These are phyloP conservation scores for Graphilbum fragrans DNA, from an alignment of 2,329 filamentous ascomycete species.

Conservation along the genomic window DNA sequence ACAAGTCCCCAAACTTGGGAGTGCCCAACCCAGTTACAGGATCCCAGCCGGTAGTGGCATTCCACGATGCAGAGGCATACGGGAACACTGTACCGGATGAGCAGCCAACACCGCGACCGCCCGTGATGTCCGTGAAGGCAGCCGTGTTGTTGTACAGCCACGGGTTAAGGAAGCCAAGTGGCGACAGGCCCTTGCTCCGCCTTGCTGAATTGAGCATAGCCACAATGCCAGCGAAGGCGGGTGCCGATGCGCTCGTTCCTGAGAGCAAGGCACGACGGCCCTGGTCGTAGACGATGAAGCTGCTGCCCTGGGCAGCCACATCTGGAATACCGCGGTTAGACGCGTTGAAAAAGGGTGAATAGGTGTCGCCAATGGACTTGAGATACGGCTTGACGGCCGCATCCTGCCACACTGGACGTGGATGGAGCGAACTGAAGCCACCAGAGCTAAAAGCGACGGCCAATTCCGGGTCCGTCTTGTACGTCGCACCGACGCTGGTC, in stretches of 20 bases:
- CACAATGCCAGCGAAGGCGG: constrained; percentile 28
- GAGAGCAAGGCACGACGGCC: constrained; percentile 7
- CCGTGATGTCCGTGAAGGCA: constrained; percentile 16
- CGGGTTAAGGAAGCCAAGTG: constrained; percentile 32
- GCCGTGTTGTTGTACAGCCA: constrained; percentile 20
- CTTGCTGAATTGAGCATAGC: constrained; percentile 30
- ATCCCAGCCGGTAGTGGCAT: constrained; percentile 21
- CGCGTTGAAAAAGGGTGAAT: constrained; percentile 30
- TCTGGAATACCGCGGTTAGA: constrained; percentile 33
- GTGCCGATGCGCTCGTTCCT: constrained; percentile 24
- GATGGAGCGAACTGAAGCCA: constrained; percentile 35
- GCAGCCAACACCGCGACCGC: constrained; percentile 15
- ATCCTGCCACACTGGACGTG: constrained; percentile 27
- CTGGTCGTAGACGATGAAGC: constrained; percentile 16
- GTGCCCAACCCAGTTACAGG: constrained; percentile 19
- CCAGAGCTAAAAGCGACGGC: constrained; percentile 22
- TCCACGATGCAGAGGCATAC: constrained; percentile 11
- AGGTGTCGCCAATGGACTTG: constrained; percentile 24
- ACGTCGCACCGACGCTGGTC: constrained; percentile 45
- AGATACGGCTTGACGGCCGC: constrained; percentile 24
- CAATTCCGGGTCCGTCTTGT: constrained; percentile 17
- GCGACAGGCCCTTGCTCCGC: constrained; percentile 18
- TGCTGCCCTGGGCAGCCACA: constrained; percentile 39
- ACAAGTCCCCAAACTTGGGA: constrained; percentile 11
- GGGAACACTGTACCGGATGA: too few relatives aligned